These are phyloP conservation scores for Phytophthora boehmeriae DNA, from an alignment of 352 stramenopile genomes.

Conservation along the genomic window DNA sequence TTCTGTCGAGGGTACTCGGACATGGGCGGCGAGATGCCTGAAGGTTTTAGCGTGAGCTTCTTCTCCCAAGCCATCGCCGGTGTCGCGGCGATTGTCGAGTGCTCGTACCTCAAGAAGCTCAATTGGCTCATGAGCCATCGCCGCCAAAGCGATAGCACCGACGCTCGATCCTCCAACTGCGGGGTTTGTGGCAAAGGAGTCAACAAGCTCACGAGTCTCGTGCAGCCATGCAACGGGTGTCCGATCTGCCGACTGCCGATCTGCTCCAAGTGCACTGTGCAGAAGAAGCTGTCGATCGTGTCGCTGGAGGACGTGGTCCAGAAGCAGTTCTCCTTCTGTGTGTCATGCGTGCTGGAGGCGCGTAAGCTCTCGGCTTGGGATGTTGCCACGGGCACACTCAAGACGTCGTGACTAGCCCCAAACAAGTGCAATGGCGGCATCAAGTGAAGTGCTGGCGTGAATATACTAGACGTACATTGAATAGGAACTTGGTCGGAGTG, in stretches of 20 bases:
- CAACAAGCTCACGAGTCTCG: constrained; percentile 26
- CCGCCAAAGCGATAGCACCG: constrained; percentile 15
- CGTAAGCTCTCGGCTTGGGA: constrained; percentile 44
- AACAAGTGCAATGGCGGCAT: no score
- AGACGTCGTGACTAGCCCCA: constrained; percentile 16
- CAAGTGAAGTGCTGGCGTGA: neutral
- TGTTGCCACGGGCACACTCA: constrained; percentile 39
- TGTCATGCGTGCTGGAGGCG: constrained; percentile 53
- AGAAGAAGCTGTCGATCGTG: constrained; percentile 49
- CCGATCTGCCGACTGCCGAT: constrained; percentile 39
- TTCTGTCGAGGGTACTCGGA: constrained; percentile 56
- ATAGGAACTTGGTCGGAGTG: neutral
- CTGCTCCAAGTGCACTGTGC: constrained; percentile 52
- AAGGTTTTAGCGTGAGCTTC: constrained; percentile 43
- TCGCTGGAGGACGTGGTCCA: constrained; percentile 41
- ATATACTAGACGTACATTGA: neutral
- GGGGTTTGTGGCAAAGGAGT: constrained; percentile 34
- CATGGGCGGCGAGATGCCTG: constrained; percentile 45
- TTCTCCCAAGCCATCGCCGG: constrained; percentile 43
- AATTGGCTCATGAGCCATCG: constrained; percentile 50
- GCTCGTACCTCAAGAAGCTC: constrained; percentile 66
- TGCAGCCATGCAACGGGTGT: constrained; percentile 29
- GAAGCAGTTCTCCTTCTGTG: constrained; percentile 58
- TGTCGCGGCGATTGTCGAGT: constrained; percentile 47
- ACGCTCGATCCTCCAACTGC: constrained; percentile 23